Evolutionary conservation across 345 rosid species (phyloP), one percentile per base, ranked within the genome.

Genomic region (Linum trigynum): DNA sequence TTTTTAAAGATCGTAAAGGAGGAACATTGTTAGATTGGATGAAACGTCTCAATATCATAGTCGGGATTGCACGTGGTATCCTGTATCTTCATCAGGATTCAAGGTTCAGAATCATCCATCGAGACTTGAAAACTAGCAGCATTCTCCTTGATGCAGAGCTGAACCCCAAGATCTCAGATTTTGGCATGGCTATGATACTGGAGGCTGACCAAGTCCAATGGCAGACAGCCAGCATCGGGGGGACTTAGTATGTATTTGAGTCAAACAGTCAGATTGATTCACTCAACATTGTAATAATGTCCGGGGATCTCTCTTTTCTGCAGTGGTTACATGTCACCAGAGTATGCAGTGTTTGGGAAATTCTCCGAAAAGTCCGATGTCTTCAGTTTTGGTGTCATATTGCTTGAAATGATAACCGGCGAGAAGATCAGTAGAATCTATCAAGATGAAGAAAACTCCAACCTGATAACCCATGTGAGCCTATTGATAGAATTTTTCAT

Each of bases 331-430:
- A 73, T 73, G 72, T 64, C 76, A 35, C 76, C 76, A 1, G 72
- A 73, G 12, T 68, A 73, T 55, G 72, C 65, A 17, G 23, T 68
- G 17, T 61, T 64, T 1, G 72, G 76, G 6, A 60, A 32, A 35
- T 73, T 50, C 55, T 73, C 76, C 0, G 23, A 35, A 10, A 73
- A 73, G 32, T 68, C 76, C 2, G 72, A 73, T 36, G 69, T 73
- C 3, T 73, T 58, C 23, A 73, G 76, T 32, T 73, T 68, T 12
- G 76, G 76, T 2, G 69, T 73, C 23, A 59, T 73, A 64, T 5
- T 65, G 2, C 17, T 72, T 10, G 71, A 72, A 65, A 67, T 67
- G 17, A 39, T 58, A 37, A 67, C 71, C 17, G 76, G 76, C 14
- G 63, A 12, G 64, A 72, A 41, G 23, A 45, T n/a, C 68, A 67